Evolutionary conservation across 1,284 basidiomycete species (phyloP), one percentile per base, ranked within the genome.

Genomic region (Cutaneotrichosporon cavernicola): DNA sequence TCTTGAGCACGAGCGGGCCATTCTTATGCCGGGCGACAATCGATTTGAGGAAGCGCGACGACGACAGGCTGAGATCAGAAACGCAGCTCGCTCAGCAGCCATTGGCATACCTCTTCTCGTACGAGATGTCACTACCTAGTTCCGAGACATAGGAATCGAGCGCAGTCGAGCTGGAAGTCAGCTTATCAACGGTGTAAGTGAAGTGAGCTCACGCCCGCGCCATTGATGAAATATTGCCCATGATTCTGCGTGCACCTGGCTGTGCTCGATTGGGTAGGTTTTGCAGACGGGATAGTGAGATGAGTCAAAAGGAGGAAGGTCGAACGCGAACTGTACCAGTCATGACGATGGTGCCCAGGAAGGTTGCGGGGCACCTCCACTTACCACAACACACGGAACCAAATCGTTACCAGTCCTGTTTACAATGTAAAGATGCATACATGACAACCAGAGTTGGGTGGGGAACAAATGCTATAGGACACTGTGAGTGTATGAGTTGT

Each of bases 41-140:
- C 0, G 95, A 91, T 83, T 97, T 97, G 69, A 99, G 86, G 76
- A 98, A 98, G 21, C 96, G 89, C 9, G 95, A 90, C n/a, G 91
- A 79, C 10, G 80, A 80, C 49, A 88, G 50, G 89, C 93, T 76
- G 77, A 2, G 1, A 4, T 60, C 16, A 61, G 59, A n/a, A 8
- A n/a, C 14, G 56, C 51, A 43, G 63, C 58, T 6, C 8, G 43
- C 14, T n/a, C 16, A 18, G 18, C 49, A 32, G 6, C 6, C 34
- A 91, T 7, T 8, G 0, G 13, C 30, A 26, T 65, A 93, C 93
- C 90, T 92, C 83, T 91, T 90, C 76, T 97, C 94, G 73, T 95
- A 96, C 5, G 90, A 85, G 21, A 96, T 85, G 75, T 96, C 92
- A 16, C 85, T 85, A 13, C 90, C 89, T 10, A 97, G 85, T 76